A percentile compares a stretch with the other conserved stretches of the same genome.
phyloP scores from a whole-genome alignment of 352 stramenopile species.

The Phytophthora sansomeana region DNA sequence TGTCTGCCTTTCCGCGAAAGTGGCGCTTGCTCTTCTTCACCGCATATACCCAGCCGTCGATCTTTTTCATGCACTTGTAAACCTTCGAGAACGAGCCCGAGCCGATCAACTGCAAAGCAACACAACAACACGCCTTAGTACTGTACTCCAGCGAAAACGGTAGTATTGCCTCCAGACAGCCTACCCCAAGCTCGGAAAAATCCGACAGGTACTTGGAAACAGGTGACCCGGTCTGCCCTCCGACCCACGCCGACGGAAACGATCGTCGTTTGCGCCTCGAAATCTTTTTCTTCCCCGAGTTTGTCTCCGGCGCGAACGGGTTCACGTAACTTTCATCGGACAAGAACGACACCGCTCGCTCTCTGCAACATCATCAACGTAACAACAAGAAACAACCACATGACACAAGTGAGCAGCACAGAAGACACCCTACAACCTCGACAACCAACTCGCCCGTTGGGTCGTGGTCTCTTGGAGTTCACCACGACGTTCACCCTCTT shows the following conservation, averaged over 20 bases:
- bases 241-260: slow-evolving; percentile 59
- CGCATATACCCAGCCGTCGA: slow-evolving; percentile 88
- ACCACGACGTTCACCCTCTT: slow-evolving; percentile 34
- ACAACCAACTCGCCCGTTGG: slow-evolving; percentile 31
- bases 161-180: slow-evolving; percentile 5
- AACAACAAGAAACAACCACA: slow-evolving; percentile 18
- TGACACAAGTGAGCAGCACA: slow-evolving; percentile 16
- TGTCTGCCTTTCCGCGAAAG: slow-evolving; percentile 83
- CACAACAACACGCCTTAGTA: not conserved
- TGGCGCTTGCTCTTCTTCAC: slow-evolving; percentile 91
- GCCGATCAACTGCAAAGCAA: slow-evolving; percentile 62
- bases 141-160: not conserved
- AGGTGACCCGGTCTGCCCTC: slow-evolving; percentile 38
- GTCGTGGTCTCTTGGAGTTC: slow-evolving; percentile 39
- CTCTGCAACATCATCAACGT: slow-evolving; percentile 17
- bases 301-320: slow-evolving; percentile 67
- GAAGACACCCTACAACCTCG: not conserved
- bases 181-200: slow-evolving; percentile 79
- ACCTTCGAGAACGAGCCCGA: slow-evolving; percentile 89
- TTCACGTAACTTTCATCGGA: slow-evolving; percentile 69
- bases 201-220: slow-evolving; percentile 83
- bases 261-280: slow-evolving; percentile 72
- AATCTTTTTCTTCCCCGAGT: slow-evolving; percentile 66
- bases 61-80: slow-evolving; percentile 88
- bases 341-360: slow-evolving; percentile 34